Conservation (phyloP, 2,329 filamentous ascomycete genomes). For the Talaromyces rugulosus region DNA sequence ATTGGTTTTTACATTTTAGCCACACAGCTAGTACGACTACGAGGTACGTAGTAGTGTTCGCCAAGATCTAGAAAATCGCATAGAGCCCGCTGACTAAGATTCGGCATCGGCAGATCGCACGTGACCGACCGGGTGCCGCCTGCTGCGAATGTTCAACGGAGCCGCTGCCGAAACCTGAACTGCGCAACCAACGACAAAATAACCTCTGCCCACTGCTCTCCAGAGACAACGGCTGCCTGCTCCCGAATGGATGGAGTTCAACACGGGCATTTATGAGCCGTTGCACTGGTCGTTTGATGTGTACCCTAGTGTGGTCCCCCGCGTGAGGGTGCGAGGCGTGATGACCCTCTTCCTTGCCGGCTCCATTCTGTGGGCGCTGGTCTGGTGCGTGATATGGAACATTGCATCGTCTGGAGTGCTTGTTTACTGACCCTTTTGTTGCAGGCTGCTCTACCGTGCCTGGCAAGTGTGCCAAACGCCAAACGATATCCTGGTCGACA, state of each 20-base stretch:
- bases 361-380: slow-evolving; percentile 46
- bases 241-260: slow-evolving; percentile 20
- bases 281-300: slow-evolving; percentile 42
- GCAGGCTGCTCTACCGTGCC: slow-evolving; percentile 77
- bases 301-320: slow-evolving; percentile 43
- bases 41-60: background rate
- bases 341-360: slow-evolving; percentile 47
- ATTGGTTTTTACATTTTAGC: background rate
- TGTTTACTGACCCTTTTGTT: slow-evolving; percentile 2
- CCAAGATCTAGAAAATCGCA: background rate
- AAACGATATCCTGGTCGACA: slow-evolving; percentile 82
- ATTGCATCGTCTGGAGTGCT: background rate
- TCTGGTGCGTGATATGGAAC: slow-evolving; percentile 36
- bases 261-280: slow-evolving; percentile 44
- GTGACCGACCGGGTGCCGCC: background rate
- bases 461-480: slow-evolving; percentile 87
- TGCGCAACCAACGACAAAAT: background rate
- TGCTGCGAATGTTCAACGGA: background rate
- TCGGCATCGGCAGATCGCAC: background rate
- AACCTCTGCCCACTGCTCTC: slow-evolving; percentile 3
- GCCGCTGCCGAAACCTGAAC: background rate
- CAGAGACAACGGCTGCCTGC: slow-evolving; percentile 4
- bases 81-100: background rate
- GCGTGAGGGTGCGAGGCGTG: slow-evolving; percentile 45
- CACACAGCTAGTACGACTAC: background rate